A percentile compares a stretch with the other conserved stretches of the same genome.
These are phyloP conservation scores for Eucalyptus leucophloia DNA, from an alignment of 345 rosid genomes.

Conservation along the genomic window DNA sequence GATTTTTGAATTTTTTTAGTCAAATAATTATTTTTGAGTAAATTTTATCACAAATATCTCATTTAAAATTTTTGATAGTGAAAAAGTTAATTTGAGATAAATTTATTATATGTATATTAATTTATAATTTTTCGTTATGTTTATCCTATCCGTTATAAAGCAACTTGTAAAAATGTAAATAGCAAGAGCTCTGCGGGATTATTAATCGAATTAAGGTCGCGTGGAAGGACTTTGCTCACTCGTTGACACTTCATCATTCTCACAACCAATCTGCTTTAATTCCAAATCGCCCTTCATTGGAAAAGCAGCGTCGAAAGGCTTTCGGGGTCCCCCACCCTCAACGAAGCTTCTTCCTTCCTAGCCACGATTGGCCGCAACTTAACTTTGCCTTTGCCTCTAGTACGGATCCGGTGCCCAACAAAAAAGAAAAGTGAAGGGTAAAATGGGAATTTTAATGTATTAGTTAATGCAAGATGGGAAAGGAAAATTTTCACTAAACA, in stretches of 20 bases:
- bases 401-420: not conserved
- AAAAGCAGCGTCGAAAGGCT: not conserved
- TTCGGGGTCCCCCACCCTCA: not conserved
- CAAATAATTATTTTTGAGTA: too few relatives aligned
- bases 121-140: too few relatives aligned
- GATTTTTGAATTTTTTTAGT: too few relatives aligned
- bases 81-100: too few relatives aligned
- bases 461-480: not conserved
- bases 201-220: too few relatives aligned
- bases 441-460: not conserved
- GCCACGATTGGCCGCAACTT: not conserved
- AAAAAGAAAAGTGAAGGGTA: not conserved
- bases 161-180: too few relatives aligned
- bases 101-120: rapidly evolving
- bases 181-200: not conserved
- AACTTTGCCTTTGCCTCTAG: not conserved
- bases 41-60: rapidly evolving
- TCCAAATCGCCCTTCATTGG: not conserved
- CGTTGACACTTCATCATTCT: too few relatives aligned
- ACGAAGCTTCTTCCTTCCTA: not conserved
- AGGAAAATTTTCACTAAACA: not conserved
- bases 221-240: too few relatives aligned
- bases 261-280: not conserved
- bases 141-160: not conserved
- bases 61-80: rapidly evolving